phyloP scores from a whole-genome alignment of 495 filamentous ascomycete species.

The Penicillium daleae region DNA sequence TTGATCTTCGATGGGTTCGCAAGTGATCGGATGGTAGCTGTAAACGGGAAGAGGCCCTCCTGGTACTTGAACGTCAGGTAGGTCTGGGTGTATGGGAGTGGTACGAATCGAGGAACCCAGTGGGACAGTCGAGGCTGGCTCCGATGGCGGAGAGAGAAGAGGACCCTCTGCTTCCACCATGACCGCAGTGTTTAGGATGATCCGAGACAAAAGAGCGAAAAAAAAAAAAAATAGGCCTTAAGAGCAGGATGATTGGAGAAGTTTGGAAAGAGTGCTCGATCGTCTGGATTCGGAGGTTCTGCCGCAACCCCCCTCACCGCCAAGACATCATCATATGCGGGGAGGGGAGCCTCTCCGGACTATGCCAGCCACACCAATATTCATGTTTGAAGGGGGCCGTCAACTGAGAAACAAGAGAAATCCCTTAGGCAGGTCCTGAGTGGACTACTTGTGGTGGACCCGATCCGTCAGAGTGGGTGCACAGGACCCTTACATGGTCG shows the following conservation, averaged over 20 bases:
- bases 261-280: not conserved
- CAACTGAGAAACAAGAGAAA: slow-evolving; percentile 7
- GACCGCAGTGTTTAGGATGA: not conserved
- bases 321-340: slow-evolving; percentile 19
- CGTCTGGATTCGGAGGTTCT: slow-evolving; percentile 16
- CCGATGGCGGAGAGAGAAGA: slow-evolving; percentile 42
- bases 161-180: slow-evolving; percentile 33
- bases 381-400: slow-evolving; percentile 10
- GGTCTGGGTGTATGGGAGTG: slow-evolving; percentile 46
- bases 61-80: slow-evolving; percentile 46
- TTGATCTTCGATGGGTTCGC: slow-evolving; percentile 35
- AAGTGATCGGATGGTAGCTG: slow-evolving; percentile 46
- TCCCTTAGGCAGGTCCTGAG: slow-evolving; percentile 17
- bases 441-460: slow-evolving; percentile 15
- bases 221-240: not conserved
- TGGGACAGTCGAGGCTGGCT: slow-evolving; percentile 31
- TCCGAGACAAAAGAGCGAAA: not conserved
- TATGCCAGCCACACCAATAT: not conserved
- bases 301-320: slow-evolving; percentile 21
- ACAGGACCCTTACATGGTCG: not conserved
- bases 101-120: slow-evolving; percentile 44
- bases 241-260: not conserved
- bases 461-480: not conserved
- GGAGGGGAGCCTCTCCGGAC: slow-evolving; percentile 13
- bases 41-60: slow-evolving; percentile 35